Base-by-base conservation (phyloP, 2,329 filamentous ascomycete species). In the Beauveria scarabaeidicola region DNA sequence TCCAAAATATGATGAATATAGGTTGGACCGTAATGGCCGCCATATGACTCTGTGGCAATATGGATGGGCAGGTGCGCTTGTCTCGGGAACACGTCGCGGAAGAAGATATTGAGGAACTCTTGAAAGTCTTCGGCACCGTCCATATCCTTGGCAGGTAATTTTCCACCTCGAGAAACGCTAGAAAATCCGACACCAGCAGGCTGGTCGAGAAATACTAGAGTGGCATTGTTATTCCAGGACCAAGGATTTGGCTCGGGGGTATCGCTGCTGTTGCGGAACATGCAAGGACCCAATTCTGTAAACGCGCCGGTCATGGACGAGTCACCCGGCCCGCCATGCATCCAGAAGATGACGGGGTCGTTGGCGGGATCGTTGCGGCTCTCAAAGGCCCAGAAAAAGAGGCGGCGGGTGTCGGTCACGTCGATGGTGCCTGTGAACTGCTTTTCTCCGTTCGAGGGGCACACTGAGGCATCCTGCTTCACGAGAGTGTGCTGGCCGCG, bases 121-220 rank as follows among this genome's bases (percentile, higher is more conserved):
- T 80, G 75, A 70, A 80, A 76, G 65, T 81, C 78, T 48, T 72
- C 69, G 1, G 77, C 76, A 13, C 74, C 75, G 1, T 74, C 72
- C 38, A 74, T 72, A 13, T 78, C 79, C 5, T 70, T 70, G 2
- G 62, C 65, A 2, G 75, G 72, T 1, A 73, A 19, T 1, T 64
- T 58, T 13, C 61, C 59, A 44, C 61, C 64, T 5, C 62, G 58
- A 5, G 64, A 61, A 2, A 63, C 52, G 63, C 78, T 80, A 2
- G 81, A 84, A 62, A 84, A 78, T n/a, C 79, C 79, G 17, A 85
- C 78, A 67, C 86, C 82, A 54, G 83, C 81, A 19, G 82, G 82
- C 67, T 76, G 74, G 66, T 76, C 74, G 59, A 78, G 69, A 60
- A 76, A 78, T 21, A 78, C 64, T 61, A 84, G 69, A 3, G 64